Conservation (phyloP, 2,329 filamentous ascomycete genomes). For the Neopestalotiopsis rosae region DNA sequence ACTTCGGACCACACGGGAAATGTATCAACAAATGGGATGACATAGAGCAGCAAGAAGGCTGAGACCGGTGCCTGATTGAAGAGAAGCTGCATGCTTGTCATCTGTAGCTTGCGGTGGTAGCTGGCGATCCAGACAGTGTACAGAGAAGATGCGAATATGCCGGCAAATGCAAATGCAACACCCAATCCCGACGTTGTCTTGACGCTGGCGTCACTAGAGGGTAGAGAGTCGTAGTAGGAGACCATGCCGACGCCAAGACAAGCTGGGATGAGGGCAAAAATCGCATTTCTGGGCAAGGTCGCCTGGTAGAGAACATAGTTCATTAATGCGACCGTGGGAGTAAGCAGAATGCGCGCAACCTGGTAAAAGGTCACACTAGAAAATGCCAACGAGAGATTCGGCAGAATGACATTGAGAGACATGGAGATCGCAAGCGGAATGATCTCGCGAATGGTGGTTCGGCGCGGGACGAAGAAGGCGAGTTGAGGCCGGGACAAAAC, state of each 20-base stretch:
- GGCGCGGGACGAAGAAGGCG: constrained; percentile 63
- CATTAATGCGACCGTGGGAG: constrained; percentile 68
- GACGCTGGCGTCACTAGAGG: constrained; percentile 49
- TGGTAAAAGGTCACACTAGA: constrained; percentile 75
- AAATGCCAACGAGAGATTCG: constrained; percentile 71
- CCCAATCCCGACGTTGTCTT: constrained; percentile 63
- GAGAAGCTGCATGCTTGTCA: constrained; percentile 72
- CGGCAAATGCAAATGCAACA: constrained; percentile 67
- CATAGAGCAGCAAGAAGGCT: constrained; percentile 66
- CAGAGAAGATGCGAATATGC: constrained; percentile 68
- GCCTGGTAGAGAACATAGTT: constrained; percentile 66
- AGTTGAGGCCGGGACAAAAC: constrained; percentile 63
- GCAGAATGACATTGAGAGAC: constrained; percentile 72
- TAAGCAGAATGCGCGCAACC: constrained; percentile 70
- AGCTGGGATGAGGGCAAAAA: constrained; percentile 62
- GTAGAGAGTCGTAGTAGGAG: constrained; percentile 71
- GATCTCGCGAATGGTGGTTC: constrained; percentile 59
- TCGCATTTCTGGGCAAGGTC: constrained; percentile 59
- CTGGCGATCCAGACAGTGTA: constrained; percentile 74
- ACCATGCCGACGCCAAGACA: constrained; percentile 70
- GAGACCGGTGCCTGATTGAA: constrained; percentile 71
- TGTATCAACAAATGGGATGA: constrained; percentile 69
- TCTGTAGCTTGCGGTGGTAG: constrained; percentile 68
- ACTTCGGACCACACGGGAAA: constrained; percentile 63
- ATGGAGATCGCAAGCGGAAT: constrained; percentile 70